These are phyloP conservation scores for Groenewaldozyma auringiensis DNA, from an alignment of 1,139 yeast species.

Conservation along the genomic window DNA sequence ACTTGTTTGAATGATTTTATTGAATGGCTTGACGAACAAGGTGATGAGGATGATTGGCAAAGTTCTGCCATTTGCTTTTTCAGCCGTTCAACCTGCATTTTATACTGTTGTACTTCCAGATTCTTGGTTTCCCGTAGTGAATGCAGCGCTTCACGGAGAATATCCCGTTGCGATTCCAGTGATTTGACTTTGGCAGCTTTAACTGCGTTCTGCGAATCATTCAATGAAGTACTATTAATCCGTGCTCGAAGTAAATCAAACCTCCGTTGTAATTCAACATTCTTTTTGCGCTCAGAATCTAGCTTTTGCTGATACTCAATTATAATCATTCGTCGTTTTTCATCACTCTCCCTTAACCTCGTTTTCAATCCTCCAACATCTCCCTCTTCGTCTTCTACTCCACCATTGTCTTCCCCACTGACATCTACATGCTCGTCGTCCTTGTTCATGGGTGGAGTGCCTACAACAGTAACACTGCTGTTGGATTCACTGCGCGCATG, in stretches of 20 bases:
- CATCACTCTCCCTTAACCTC: constrained; percentile 23
- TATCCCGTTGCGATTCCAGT: constrained; percentile 49
- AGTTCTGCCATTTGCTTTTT: not conserved
- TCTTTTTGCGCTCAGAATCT: constrained; percentile 23
- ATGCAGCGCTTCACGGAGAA: constrained; percentile 45
- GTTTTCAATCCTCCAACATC: constrained; percentile 16
- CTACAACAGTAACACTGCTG: constrained; percentile 1
- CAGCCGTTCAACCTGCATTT: constrained; percentile 18
- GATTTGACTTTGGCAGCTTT: constrained; percentile 10
- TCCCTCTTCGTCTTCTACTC: not conserved
- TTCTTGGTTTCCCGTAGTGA: constrained; percentile 33
- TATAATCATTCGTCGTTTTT: constrained; percentile 20
- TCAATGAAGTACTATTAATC: constrained; percentile 5
- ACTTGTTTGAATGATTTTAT: no score
- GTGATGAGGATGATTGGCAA: not conserved
- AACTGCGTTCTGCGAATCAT: not conserved
- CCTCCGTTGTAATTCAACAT: constrained; percentile 21
- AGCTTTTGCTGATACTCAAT: constrained; percentile 27
- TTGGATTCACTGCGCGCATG: not conserved
- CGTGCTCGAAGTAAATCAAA: constrained; percentile 16
- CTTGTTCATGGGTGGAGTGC: not conserved
- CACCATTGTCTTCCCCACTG: not conserved
- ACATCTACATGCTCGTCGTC: not conserved
- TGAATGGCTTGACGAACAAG: not conserved
- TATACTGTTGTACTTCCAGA: constrained; percentile 30